Base-by-base conservation (phyloP, 116 monocot species). In the Papilionanthe hybrid region DNA sequence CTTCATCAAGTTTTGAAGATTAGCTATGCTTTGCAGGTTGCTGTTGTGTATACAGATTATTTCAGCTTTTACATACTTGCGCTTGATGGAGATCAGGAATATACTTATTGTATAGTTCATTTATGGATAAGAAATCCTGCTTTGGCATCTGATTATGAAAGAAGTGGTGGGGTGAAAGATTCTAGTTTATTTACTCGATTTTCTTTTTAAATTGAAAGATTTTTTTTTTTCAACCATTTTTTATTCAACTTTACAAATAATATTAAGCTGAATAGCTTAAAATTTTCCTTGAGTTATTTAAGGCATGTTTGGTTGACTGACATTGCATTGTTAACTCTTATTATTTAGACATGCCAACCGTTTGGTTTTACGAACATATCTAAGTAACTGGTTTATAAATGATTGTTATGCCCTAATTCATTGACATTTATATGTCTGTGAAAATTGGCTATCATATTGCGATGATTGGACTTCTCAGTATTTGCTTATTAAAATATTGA, bases 1-100 rank as follows among this genome's bases (percentile, higher is more conserved):
- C 32, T 37, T 30, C 28, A 69, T 73, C 20, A 29, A 23, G 73
- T 43, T 75, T 75, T 75, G 49, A 49, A 25, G 49, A 49, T 75
- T 73, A 44, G 9, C 44, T 43, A 20, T 73, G 19, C 50, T 28
- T 49, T 75, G 75, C 27, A 75, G 75, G 75, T 28, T 75, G 75
- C 75, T 49, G 49, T 75, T 75, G 75, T 28, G 27, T 44, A 75
- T 20, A 49, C 27, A 28, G 49, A 9, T 28, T 27, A 27, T 11
- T 48, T n/a, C 48, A 48, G 13, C 15, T 75, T 75, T 75, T 75
- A 75, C 49, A 49, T 75, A 37, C 27, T 75, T 2, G 47, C 75
- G 50, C 73, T 44, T 7, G 27, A 75, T 12, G 44, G n/a, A 20
- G 44, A 73, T 20, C 42, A 20, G 48, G 49, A 11, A 75, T 29